Evolutionary conservation across 306 rosid species (phyloP).

Genomic region (Lotus japonicus): DNA sequence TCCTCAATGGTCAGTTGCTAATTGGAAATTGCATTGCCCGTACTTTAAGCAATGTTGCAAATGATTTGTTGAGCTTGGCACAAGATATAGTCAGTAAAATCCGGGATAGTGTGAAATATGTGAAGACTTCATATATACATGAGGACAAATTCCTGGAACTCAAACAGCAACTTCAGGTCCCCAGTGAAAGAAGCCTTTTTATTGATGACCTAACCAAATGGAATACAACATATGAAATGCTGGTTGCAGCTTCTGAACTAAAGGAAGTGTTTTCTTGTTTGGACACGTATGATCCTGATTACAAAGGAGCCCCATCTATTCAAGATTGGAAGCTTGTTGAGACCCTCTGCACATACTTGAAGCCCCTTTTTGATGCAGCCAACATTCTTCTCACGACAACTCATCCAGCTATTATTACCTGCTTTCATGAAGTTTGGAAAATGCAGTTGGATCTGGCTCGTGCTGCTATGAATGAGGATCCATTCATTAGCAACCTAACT

Average conservation of each 20-base stretch:
- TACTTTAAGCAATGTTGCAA: slow-evolving; percentile 59
- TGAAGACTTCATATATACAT: slow-evolving; percentile 73
- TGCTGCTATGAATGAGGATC: slow-evolving; percentile 51
- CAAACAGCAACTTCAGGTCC: slow-evolving; percentile 81
- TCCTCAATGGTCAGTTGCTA: slow-evolving; percentile 70
- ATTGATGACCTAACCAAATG: slow-evolving; percentile 75
- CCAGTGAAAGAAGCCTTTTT: slow-evolving; percentile 62
- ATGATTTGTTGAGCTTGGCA: slow-evolving; percentile 52
- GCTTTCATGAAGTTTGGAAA: slow-evolving; percentile 88
- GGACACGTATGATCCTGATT: slow-evolving; percentile 84
- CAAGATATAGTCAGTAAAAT: slow-evolving; percentile 46
- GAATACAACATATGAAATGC: slow-evolving; percentile 82
- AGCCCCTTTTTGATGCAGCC: slow-evolving; percentile 68
- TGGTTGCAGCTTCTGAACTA: slow-evolving; percentile 69
- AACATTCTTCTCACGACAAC: slow-evolving; percentile 56
- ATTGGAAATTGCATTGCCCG: slow-evolving; percentile 73
- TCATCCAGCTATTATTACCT: slow-evolving; percentile 56
- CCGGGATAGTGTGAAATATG: slow-evolving; percentile 74
- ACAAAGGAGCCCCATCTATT: slow-evolving; percentile 60
- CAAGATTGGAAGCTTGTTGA: slow-evolving; percentile 84
- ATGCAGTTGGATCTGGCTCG: slow-evolving; percentile 68
- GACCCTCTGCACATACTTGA: slow-evolving; percentile 60
- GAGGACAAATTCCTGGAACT: slow-evolving; percentile 79
- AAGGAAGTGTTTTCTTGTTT: slow-evolving; percentile 81
- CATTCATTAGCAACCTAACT: slow-evolving; percentile 40